A percentile compares a stretch with the other conserved stretches of the same genome.
These are phyloP conservation scores for Wickerhamomyces sp. DNA, from an alignment of 1,139 yeast genomes.

Conservation along the genomic window DNA sequence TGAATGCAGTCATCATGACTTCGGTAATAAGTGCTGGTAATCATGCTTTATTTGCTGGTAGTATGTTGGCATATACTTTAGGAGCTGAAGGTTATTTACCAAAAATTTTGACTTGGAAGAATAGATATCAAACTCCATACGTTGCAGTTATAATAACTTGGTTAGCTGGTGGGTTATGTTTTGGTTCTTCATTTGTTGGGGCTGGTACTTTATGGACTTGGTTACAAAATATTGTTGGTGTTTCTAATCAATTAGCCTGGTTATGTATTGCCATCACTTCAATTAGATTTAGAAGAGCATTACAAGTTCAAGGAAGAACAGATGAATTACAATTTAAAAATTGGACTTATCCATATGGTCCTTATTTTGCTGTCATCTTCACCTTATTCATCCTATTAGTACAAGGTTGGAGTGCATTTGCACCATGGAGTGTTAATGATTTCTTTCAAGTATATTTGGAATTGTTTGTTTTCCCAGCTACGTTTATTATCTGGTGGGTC, in stretches of 20 bases:
- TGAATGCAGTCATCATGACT: conserved; percentile 49
- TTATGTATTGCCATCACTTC: conserved; percentile 38
- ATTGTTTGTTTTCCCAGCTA: conserved; percentile 42
- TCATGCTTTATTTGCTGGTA: conserved; percentile 55
- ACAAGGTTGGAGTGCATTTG: conserved; percentile 60
- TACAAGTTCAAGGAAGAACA: conserved; percentile 36
- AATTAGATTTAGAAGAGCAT: conserved; percentile 47
- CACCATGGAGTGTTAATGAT: conserved; percentile 49
- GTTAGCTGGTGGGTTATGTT: conserved; percentile 31
- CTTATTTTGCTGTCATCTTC: conserved; percentile 20
- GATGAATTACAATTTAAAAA: conserved; percentile 35
- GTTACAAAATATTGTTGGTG: conserved; percentile 35
- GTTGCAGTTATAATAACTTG: conserved; percentile 35
- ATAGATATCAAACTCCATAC: conserved; percentile 42
- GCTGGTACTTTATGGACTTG: conserved; percentile 34
- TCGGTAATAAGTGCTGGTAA: conserved; percentile 61
- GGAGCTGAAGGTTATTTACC: conserved; percentile 50
- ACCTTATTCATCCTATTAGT: conserved; percentile 46
- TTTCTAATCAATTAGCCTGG: conserved; percentile 36
- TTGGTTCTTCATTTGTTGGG: conserved; percentile 32
- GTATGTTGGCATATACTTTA: conserved; percentile 43
- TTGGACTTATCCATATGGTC: conserved; percentile 60
- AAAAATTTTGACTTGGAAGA: conserved; percentile 36
- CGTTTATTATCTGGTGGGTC: conserved; percentile 45
- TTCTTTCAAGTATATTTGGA: conserved; percentile 48